Conservation (phyloP, 176 grass and related monocot genomes). For the Poa pratensis region DNA sequence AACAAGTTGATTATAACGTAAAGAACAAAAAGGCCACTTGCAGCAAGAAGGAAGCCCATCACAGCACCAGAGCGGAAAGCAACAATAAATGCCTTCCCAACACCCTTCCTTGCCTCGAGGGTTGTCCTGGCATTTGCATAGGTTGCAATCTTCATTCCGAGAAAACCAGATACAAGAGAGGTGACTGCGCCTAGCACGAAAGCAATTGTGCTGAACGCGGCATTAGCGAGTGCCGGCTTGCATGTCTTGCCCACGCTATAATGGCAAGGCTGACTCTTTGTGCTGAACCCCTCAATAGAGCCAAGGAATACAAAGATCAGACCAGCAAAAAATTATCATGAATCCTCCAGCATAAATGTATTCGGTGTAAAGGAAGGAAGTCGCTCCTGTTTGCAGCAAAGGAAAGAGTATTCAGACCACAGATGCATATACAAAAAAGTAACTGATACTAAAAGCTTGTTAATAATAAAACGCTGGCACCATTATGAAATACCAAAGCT, state of each 20-base stretch:
- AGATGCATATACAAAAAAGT: conserved; percentile 18
- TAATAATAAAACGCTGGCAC: not conserved
- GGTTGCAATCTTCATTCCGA: conserved; percentile 97
- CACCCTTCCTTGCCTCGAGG: conserved; percentile 89
- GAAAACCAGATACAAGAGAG: conserved; percentile 91
- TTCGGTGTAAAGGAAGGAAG: conserved; percentile 89
- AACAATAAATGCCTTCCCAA: conserved; percentile 87
- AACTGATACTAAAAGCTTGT: not conserved
- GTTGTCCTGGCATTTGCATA: conserved; percentile 94
- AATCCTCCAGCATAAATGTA: conserved; percentile 91
- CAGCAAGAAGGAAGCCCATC: conserved; percentile 97
- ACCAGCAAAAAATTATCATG: conserved; percentile 81
- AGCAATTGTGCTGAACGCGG: conserved; percentile 84
- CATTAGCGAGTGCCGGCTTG: conserved; percentile 94
- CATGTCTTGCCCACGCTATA: conserved; percentile 85
- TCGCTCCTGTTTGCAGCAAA: conserved; percentile 77
- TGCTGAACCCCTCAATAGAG: conserved; percentile 91
- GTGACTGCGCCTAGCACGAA: conserved; percentile 88
- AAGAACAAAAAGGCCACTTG: conserved; percentile 90
- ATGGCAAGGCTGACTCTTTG: conserved; percentile 81
- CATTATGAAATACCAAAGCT: conserved; percentile 5
- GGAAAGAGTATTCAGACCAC: conserved; percentile 1
- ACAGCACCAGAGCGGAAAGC: conserved; percentile 97
- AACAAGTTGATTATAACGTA: conserved; percentile 86
- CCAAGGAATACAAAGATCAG: conserved; percentile 96